Evolutionary conservation across 78 protist genomes (phyloP).

Genomic region (Salpingoeca rosetta): DNA sequence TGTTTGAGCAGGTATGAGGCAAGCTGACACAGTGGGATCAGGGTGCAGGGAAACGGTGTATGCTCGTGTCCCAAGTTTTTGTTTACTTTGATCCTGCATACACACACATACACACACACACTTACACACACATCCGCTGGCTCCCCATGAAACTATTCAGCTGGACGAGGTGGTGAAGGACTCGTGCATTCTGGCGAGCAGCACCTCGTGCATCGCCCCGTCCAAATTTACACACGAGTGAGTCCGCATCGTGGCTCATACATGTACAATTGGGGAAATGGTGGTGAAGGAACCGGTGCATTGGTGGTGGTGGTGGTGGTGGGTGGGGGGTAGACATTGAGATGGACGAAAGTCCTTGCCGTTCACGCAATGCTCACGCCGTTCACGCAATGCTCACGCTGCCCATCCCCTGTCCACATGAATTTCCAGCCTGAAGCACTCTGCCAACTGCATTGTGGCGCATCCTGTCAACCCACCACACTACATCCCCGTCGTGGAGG

Average conservation of each 20-base stretch:
- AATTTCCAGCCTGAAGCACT: constrained; percentile 4
- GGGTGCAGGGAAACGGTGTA: background rate
- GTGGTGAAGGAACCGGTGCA: too few species aligned
- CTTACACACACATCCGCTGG: background rate
- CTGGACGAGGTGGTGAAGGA: background rate
- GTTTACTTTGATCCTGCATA: too few species aligned
- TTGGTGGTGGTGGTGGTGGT: too few species aligned
- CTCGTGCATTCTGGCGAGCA: background rate
- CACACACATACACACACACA: too few species aligned
- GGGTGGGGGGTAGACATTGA: too few species aligned
- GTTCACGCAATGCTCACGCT: too few species aligned
- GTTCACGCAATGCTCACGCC: too few species aligned
- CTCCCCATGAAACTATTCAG: background rate
- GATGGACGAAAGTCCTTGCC: too few species aligned
- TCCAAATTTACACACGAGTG: background rate
- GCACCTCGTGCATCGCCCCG: background rate
- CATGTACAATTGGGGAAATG: background rate
- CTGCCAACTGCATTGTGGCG: background rate
- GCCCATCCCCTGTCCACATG: background rate
- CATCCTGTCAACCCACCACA: constrained; percentile 6
- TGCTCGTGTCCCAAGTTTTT: background rate
- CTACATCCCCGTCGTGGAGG: constrained; percentile 8
- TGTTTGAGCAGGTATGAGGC: background rate
- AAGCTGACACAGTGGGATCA: background rate
- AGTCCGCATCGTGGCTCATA: background rate